phyloP scores from a whole-genome alignment of 768 basidiomycete species.

The Tylopilus sp. region DNA sequence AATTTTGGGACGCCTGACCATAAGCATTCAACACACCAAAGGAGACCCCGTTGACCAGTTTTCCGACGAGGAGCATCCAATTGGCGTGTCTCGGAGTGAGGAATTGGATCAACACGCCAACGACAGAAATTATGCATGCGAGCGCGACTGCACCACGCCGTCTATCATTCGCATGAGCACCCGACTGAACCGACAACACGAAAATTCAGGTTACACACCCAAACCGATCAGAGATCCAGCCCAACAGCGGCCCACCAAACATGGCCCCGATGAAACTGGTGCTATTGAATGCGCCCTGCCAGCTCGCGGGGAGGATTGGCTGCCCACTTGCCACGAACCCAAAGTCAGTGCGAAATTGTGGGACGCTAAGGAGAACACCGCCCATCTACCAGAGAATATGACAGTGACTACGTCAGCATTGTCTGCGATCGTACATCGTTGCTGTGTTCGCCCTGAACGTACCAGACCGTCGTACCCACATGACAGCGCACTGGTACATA shows the following conservation, averaged over 20 bases:
- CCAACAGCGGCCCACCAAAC: conserved; percentile 24
- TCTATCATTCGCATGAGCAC: conserved; percentile 2
- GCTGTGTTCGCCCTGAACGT: too few species aligned
- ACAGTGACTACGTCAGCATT: too few species aligned
- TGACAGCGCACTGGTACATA: conserved; percentile 3
- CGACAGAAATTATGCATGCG: conserved; percentile 20
- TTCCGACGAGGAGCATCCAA: conserved; percentile 22
- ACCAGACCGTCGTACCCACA: conserved; percentile 27
- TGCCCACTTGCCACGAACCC: conserved; percentile 8
- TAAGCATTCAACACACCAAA: conserved; percentile 15
- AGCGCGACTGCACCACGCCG: conserved; percentile 23
- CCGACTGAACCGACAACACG: too few species aligned
- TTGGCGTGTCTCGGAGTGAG: conserved; percentile 22
- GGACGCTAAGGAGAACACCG: conserved; percentile 19
- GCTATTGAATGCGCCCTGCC: conserved; percentile 29
- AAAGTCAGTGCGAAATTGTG: conserved; percentile 27
- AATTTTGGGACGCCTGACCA: too few species aligned
- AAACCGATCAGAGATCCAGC: conserved; percentile 23
- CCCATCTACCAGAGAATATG: too few species aligned
- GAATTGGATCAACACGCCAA: conserved; percentile 24
- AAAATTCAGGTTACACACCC: conserved; percentile 8
- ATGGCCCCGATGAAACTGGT: conserved; percentile 25
- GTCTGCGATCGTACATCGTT: too few species aligned
- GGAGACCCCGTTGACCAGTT: conserved; percentile 26
- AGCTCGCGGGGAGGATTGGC: conserved; percentile 22